Evolutionary conservation across 352 stramenopile genomes (phyloP).

Genomic region (Globisporangium uncinulatum): DNA sequence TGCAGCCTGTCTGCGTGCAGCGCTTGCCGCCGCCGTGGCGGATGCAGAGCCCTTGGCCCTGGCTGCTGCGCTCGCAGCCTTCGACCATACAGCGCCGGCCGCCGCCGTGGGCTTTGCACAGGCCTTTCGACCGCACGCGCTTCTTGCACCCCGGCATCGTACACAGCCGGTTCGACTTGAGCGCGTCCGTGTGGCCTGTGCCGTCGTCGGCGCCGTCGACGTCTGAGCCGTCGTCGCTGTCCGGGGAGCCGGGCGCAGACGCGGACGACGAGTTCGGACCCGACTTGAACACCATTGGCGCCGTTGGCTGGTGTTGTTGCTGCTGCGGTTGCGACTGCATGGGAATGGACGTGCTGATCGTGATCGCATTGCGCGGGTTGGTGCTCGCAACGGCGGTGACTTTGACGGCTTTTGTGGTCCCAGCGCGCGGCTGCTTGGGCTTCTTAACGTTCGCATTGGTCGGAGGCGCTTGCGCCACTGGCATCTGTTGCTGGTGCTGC

Average conservation of each 20-base stretch:
- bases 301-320: constrained; percentile 13
- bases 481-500: constrained; percentile 6
- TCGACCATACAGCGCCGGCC: constrained; percentile 77
- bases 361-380: constrained; percentile 2
- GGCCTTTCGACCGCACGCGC: constrained; percentile 74
- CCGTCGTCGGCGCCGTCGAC: not conserved
- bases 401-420: not conserved
- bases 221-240: constrained; percentile 15
- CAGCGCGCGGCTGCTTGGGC: constrained; percentile 13
- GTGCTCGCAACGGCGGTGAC: not conserved
- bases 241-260: constrained; percentile 10
- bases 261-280: constrained; percentile 10
- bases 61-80: constrained; percentile 73
- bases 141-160: constrained; percentile 83
- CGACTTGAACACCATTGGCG: constrained; percentile 5
- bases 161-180: constrained; percentile 79
- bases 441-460: constrained; percentile 1
- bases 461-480: not conserved
- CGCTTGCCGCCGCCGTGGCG: constrained; percentile 79
- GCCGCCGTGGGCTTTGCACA: constrained; percentile 81
- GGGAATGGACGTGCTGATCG: constrained; percentile 3
- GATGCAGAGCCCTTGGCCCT: constrained; percentile 80
- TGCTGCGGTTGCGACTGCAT: constrained; percentile 13
- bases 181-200: constrained; percentile 39
- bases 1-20: constrained; percentile 73